Conservation (phyloP, 495 filamentous ascomycete genomes). For the Talaromyces wortmannii region DNA sequence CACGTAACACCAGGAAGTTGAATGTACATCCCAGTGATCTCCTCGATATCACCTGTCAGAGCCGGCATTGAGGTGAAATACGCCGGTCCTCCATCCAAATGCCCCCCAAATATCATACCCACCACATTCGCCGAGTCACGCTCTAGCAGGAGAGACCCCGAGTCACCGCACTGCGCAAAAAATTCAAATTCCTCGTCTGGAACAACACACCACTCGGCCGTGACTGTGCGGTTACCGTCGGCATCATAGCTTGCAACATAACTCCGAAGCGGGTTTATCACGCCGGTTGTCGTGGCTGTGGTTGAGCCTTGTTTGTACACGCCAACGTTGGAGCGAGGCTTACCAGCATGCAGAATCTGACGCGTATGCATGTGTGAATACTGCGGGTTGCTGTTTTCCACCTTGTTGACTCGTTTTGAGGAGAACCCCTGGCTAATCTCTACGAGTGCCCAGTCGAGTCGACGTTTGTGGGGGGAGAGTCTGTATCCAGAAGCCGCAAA, state of each 20-base stretch:
- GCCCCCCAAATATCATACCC: conserved; percentile 3
- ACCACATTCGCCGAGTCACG: background rate
- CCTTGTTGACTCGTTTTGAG: background rate
- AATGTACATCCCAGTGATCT: background rate
- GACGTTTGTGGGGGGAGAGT: background rate
- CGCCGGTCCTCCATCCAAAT: background rate
- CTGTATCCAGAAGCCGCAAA: background rate
- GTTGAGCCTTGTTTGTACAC: background rate
- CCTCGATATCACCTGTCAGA: background rate
- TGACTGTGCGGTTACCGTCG: background rate
- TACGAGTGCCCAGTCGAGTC: conserved; percentile 3
- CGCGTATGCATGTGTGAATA: background rate
- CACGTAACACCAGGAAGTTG: background rate
- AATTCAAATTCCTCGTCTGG: background rate
- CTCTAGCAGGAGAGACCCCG: conserved; percentile 1
- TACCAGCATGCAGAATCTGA: background rate
- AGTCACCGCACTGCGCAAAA: background rate
- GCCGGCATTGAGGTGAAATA: conserved; percentile 4
- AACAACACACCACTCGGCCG: background rate
- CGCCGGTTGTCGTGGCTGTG: background rate
- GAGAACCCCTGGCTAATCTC: background rate
- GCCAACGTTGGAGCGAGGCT: background rate
- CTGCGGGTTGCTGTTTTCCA: background rate
- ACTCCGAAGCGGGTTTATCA: conserved; percentile 1
- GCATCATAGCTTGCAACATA: conserved; percentile 1